Evolutionary conservation across 1,284 basidiomycete genomes (phyloP).

Genomic region (Pseudozyma sp.): DNA sequence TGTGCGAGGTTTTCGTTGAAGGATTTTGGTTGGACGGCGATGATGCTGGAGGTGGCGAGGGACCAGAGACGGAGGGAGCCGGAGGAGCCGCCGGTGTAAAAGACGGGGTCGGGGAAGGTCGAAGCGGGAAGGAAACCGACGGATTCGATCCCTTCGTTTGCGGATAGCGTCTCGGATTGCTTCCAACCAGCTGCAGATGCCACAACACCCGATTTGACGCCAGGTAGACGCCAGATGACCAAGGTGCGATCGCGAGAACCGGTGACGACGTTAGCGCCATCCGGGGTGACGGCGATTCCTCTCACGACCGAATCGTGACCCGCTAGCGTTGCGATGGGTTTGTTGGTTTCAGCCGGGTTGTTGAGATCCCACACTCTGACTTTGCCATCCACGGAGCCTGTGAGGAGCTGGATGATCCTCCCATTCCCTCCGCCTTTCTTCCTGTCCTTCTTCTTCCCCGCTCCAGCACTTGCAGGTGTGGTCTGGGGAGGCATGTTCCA

Average conservation of each 20-base stretch:
- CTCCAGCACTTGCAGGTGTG: background rate
- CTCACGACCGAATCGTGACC: conserved; percentile 65
- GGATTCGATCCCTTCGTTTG: conserved; percentile 62
- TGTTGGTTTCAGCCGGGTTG: conserved; percentile 40
- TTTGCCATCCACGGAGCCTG: conserved; percentile 77
- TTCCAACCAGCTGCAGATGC: conserved; percentile 39
- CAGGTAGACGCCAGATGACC: conserved; percentile 48
- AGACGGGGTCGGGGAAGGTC: conserved; percentile 73
- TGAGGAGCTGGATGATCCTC: conserved; percentile 81
- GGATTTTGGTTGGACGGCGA: conserved; percentile 25
- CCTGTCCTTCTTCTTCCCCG: conserved; percentile 4
- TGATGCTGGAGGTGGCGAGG: conserved; percentile 32
- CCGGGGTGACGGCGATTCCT: conserved; percentile 53
- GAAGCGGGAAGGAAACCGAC: conserved; percentile 51
- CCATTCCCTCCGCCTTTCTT: conserved; percentile 9
- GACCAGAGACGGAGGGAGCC: conserved; percentile 61
- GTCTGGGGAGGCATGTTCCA: conserved; percentile 79
- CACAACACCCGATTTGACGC: background rate
- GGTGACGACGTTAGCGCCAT: conserved; percentile 53
- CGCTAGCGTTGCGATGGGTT: conserved; percentile 49
- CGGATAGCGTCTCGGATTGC: conserved; percentile 56
- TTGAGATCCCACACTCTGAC: conserved; percentile 66
- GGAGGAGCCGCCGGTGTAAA: conserved; percentile 61
- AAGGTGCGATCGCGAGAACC: conserved; percentile 62
- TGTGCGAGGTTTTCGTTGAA: conserved; percentile 34